These are phyloP conservation scores for Stachybotrys chlorohalonatus DNA, from an alignment of 2,329 filamentous ascomycete genomes.

Conservation along the genomic window DNA sequence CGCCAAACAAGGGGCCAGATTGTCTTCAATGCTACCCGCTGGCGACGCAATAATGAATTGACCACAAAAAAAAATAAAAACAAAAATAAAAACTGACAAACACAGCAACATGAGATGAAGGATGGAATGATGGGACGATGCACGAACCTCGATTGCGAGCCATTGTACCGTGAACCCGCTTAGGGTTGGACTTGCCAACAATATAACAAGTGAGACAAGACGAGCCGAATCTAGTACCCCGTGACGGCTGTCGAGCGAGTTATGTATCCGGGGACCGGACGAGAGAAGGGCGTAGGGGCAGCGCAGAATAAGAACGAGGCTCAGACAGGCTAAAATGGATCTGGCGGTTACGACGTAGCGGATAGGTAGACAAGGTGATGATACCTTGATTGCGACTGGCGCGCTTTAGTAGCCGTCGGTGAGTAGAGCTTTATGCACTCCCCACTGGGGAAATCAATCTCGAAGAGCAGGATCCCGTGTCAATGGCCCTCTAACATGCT, in stretches of 20 bases:
- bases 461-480: neutral
- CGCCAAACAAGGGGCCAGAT: neutral
- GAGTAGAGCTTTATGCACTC: neutral
- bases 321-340: neutral
- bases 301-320: neutral
- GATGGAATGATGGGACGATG: neutral
- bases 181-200: neutral
- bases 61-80: neutral
- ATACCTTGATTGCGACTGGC: neutral
- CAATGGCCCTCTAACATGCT: no score
- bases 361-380: neutral
- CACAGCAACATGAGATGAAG: neutral
- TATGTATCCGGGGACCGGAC: neutral
- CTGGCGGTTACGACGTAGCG: neutral
- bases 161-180: conserved; percentile 35
- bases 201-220: neutral
- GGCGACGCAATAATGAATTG: neutral
- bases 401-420: neutral
- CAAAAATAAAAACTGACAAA: neutral
- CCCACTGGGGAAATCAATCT: neutral
- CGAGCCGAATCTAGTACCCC: neutral
- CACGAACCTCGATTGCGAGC: conserved; percentile 46
- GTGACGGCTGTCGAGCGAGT: neutral
- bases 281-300: neutral
- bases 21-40: neutral